Conservation (phyloP, 2,329 filamentous ascomycete species). For the Fusarium nisikadoi region DNA sequence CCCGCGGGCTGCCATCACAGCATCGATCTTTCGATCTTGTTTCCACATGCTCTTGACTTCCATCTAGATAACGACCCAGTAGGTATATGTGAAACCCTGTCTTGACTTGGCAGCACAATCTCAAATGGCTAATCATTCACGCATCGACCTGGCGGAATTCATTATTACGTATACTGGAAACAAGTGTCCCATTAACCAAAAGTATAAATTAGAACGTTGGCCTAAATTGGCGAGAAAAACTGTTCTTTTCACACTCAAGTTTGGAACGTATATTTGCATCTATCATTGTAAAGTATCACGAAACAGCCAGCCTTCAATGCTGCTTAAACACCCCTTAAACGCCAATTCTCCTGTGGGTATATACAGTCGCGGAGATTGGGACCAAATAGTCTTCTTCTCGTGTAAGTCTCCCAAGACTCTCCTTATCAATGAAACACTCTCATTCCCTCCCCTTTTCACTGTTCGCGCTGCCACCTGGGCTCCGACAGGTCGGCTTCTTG, state of each 20-base stretch:
- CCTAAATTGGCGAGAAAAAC: not conserved
- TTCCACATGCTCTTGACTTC: not conserved
- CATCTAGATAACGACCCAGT: not conserved
- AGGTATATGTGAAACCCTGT: not conserved
- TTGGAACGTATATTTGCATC: not conserved
- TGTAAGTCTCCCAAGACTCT: slow-evolving; percentile 5
- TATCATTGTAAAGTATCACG: slow-evolving; percentile 1
- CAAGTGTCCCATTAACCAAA: not conserved
- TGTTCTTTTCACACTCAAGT: not conserved
- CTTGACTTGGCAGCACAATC: not conserved
- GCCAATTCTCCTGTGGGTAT: slow-evolving; percentile 42
- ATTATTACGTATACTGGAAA: not conserved
- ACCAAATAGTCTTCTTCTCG: slow-evolving; percentile 13
- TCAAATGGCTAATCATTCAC: not conserved
- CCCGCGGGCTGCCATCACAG: not conserved
- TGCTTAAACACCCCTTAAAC: slow-evolving; percentile 25
- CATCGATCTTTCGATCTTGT: not conserved
- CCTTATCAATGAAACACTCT: not conserved
- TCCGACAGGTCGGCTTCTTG: slow-evolving; percentile 45
- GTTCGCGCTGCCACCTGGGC: slow-evolving; percentile 42
- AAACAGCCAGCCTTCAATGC: slow-evolving; percentile 18
- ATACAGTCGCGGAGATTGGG: slow-evolving; percentile 37
- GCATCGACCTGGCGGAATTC: not conserved
- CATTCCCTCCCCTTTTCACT: not conserved
- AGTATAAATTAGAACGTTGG: not conserved